Evolutionary conservation across 306 rosid genomes (phyloP).

Genomic region (Benincasa hispida): DNA sequence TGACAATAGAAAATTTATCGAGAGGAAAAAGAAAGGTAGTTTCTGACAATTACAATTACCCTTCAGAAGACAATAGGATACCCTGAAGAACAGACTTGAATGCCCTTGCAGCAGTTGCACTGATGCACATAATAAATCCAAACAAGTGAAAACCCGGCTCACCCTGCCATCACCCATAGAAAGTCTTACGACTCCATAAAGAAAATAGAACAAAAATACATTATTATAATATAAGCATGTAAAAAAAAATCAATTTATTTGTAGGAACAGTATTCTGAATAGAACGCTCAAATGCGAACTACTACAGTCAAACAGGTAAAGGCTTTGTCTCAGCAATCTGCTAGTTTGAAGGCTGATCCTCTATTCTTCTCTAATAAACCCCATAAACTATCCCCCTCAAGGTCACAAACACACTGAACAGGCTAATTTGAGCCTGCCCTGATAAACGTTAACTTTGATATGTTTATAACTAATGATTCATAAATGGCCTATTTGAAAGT

Average conservation of each 20-base stretch:
- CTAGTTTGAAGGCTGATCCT: not conserved
- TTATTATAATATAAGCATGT: not conserved
- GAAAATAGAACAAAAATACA: conserved; percentile 6
- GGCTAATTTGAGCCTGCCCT: not conserved
- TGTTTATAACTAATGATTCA: not conserved
- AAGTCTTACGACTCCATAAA: conserved; percentile 12
- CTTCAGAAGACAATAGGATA: conserved; percentile 91
- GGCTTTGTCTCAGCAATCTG: not conserved
- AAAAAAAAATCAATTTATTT: not conserved
- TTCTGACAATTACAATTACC: conserved; percentile 24
- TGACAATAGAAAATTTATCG: not conserved
- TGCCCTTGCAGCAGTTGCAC: conserved; percentile 99
- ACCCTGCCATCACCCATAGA: conserved; percentile 60
- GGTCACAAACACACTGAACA: not conserved
- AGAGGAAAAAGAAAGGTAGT: not conserved
- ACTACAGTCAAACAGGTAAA: not conserved
- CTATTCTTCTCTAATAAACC: not conserved
- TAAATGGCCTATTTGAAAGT: not conserved
- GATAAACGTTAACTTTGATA: not conserved
- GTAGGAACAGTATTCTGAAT: not conserved
- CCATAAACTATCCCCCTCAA: not conserved
- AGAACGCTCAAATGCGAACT: not conserved
- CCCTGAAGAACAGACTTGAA: conserved; percentile 97
- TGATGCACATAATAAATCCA: conserved; percentile 88
- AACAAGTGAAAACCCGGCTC: conserved; percentile 89